phyloP scores from a whole-genome alignment of 495 filamentous ascomycete genomes.

The Aspergillus cavernicola region DNA sequence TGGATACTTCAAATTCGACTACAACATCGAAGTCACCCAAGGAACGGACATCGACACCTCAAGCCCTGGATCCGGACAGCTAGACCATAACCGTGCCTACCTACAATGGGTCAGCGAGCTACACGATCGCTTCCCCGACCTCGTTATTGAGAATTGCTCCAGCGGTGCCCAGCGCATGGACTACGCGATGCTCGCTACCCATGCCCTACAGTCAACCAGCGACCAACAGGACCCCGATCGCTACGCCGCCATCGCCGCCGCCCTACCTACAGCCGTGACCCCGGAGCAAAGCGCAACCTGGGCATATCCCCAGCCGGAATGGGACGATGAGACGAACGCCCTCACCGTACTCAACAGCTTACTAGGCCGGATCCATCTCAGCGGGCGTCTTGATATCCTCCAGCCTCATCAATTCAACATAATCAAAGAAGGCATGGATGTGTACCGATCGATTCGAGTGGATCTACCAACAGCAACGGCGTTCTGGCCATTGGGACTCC shows the following conservation, averaged over 20 bases:
- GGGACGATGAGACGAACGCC: constrained; percentile 21
- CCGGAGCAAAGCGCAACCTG: constrained; percentile 25
- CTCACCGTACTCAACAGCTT: constrained; percentile 23
- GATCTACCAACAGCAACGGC: constrained; percentile 7
- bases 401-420: constrained; percentile 13
- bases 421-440: constrained; percentile 18
- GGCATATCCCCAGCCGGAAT: constrained; percentile 25
- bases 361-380: constrained; percentile 23
- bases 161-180: constrained; percentile 23
- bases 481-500: constrained; percentile 21
- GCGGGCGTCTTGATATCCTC: constrained; percentile 18
- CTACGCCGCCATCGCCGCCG: constrained; percentile 23
- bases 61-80: constrained; percentile 15
- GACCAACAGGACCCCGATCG: constrained; percentile 21
- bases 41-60: constrained; percentile 20
- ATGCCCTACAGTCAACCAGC: constrained; percentile 19
- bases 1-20: constrained; percentile 29
- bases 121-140: constrained; percentile 11
- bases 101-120: constrained; percentile 14
- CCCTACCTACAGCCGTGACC: constrained; percentile 20
- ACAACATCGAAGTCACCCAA: constrained; percentile 23
- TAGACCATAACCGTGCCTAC: constrained; percentile 20
- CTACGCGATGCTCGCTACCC: constrained; percentile 19
- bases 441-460: constrained; percentile 13
- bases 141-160: constrained; percentile 21